These are phyloP conservation scores for Leccinum variicolor DNA, from an alignment of 768 basidiomycete species.

Conservation along the genomic window DNA sequence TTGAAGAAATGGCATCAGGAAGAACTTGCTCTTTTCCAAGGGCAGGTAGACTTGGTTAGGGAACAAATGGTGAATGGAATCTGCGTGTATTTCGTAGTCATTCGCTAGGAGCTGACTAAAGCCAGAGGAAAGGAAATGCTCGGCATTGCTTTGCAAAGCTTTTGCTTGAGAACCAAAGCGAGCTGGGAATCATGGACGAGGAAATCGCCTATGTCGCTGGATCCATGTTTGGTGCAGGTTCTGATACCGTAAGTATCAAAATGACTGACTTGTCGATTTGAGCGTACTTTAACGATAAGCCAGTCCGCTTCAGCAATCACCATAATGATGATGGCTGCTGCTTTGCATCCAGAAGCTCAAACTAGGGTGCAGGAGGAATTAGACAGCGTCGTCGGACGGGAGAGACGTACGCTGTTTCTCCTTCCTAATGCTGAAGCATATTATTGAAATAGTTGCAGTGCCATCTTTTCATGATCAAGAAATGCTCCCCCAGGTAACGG, in stretches of 20 bases:
- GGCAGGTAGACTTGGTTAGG: slow-evolving; percentile 29
- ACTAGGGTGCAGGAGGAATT: slow-evolving; percentile 49
- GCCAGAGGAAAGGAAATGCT: slow-evolving; percentile 24
- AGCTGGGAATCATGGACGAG: slow-evolving; percentile 30
- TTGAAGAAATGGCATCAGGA: slow-evolving; percentile 50
- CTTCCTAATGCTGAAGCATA: not conserved
- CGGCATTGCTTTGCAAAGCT: slow-evolving; percentile 34
- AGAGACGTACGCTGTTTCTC: slow-evolving; percentile 14
- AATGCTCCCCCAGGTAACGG: slow-evolving; percentile 32
- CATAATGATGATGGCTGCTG: slow-evolving; percentile 53
- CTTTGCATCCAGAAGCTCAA: slow-evolving; percentile 49
- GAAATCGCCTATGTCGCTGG: slow-evolving; percentile 40
- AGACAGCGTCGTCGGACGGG: slow-evolving; percentile 46
- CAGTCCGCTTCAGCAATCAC: slow-evolving; percentile 47
- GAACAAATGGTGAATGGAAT: slow-evolving; percentile 25
- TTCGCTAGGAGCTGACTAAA: not conserved
- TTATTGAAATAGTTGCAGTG: slow-evolving; percentile 18
- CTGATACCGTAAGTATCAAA: slow-evolving; percentile 34
- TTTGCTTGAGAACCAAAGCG: slow-evolving; percentile 34
- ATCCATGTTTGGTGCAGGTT: slow-evolving; percentile 42
- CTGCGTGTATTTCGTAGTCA: too few species aligned
- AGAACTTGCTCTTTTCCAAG: slow-evolving; percentile 33
- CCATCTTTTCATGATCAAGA: slow-evolving; percentile 36
- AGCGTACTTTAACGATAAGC: not conserved
- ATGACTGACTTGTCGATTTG: not conserved